These are phyloP conservation scores for Anisodus tanguticus DNA, from an alignment of 257 asterid species.

Conservation along the genomic window DNA sequence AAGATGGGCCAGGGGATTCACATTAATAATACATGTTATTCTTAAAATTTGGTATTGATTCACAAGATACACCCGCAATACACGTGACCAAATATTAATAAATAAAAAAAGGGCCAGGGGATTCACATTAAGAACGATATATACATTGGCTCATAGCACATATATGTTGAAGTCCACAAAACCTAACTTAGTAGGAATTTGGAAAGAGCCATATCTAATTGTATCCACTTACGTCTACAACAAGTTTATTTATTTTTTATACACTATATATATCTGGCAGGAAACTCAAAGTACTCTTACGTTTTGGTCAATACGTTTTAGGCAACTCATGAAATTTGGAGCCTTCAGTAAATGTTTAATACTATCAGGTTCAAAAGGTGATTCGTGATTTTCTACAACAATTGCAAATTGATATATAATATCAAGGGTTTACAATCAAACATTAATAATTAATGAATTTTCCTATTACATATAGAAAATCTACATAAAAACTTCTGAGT, in stretches of 20 bases:
- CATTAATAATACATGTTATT: no score
- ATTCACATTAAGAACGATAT: background rate
- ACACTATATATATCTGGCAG: background rate
- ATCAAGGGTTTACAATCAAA: no score
- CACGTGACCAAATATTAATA: no score
- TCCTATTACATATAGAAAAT: no score
- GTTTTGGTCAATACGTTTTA: constrained; percentile 24
- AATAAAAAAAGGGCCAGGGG: background rate
- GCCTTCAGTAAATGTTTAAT: background rate
- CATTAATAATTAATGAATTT: no score
- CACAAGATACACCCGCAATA: no score
- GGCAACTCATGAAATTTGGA: constrained; percentile 22
- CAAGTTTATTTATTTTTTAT: background rate
- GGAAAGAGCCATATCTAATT: background rate
- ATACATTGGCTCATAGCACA: background rate
- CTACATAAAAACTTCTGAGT: no score
- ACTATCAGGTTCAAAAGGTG: no score
- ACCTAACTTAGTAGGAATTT: constrained; percentile 8
- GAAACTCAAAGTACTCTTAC: background rate
- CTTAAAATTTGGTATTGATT: no score
- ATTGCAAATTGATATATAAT: no score
- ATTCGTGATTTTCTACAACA: no score
- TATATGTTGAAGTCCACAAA: constrained; percentile 9
- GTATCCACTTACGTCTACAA: constrained; percentile 3
- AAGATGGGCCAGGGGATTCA: no score